Evolutionary conservation across 2,329 filamentous ascomycete species (phyloP).

Genomic region (Cercospora nicotianae): DNA sequence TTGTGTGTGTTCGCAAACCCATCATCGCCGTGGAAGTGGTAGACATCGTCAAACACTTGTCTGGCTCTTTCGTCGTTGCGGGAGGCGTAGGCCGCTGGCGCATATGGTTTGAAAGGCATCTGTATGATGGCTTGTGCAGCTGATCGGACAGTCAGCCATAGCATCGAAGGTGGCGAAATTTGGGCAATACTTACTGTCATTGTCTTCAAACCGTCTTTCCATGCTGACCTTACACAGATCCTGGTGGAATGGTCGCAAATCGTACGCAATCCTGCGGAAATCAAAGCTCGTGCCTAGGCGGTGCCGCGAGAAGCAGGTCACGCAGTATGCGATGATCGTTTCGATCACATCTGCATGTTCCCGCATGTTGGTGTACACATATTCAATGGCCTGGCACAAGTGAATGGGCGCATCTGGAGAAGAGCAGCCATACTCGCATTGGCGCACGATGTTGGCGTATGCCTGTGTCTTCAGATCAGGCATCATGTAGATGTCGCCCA

Average conservation of each 20-base stretch:
- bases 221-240: constrained; percentile 44
- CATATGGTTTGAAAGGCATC: constrained; percentile 32
- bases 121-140: constrained; percentile 36
- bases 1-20: not conserved
- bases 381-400: constrained; percentile 43
- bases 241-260: constrained; percentile 43
- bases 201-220: constrained; percentile 41
- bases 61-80: constrained; percentile 21
- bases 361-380: constrained; percentile 34
- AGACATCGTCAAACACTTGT: constrained; percentile 19
- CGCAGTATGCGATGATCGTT: constrained; percentile 47
- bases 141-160: constrained; percentile 2
- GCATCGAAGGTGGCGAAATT: constrained; percentile 1
- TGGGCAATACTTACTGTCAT: constrained; percentile 41
- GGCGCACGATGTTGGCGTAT: constrained; percentile 42
- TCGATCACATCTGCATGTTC: constrained; percentile 39
- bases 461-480: constrained; percentile 42
- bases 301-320: constrained; percentile 47
- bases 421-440: constrained; percentile 44
- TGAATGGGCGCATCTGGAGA: constrained; percentile 42
- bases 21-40: constrained; percentile 23
- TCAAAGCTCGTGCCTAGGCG: constrained; percentile 38
- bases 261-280: constrained; percentile 42
- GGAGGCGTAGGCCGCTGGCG: constrained; percentile 30
- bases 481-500: constrained; percentile 45